These are phyloP conservation scores for Citrullus colocynthis DNA, from an alignment of 306 rosid species.

Conservation along the genomic window DNA sequence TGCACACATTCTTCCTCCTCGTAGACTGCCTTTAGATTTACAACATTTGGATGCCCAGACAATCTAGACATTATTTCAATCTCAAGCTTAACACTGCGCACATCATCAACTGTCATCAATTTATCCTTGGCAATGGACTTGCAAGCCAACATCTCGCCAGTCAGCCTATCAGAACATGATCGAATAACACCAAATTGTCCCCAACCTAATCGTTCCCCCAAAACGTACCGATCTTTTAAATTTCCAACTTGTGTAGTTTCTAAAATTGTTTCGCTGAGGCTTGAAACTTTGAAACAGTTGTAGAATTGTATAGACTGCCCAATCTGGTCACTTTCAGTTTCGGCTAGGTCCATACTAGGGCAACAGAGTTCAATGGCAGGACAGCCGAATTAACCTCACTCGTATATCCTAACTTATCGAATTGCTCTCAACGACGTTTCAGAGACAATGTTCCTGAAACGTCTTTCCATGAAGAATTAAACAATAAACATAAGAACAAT, in stretches of 20 bases:
- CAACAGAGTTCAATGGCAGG: neutral
- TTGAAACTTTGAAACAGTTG: slow-evolving; percentile 26
- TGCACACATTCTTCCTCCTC: slow-evolving; percentile 61
- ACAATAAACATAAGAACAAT: neutral
- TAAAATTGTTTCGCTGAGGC: slow-evolving; percentile 33
- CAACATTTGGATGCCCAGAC: slow-evolving; percentile 66
- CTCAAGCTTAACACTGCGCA: slow-evolving; percentile 55
- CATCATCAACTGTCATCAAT: slow-evolving; percentile 51
- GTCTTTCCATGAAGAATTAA: neutral
- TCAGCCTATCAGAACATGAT: slow-evolving; percentile 40
- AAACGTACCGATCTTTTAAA: slow-evolving; percentile 44
- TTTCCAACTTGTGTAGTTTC: slow-evolving; percentile 31
- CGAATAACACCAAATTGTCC: slow-evolving; percentile 66
- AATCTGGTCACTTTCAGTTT: slow-evolving; percentile 18
- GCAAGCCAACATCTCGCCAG: slow-evolving; percentile 64
- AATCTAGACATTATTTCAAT: slow-evolving; percentile 59
- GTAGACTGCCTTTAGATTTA: slow-evolving; percentile 68
- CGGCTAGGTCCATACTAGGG: slow-evolving; percentile 18
- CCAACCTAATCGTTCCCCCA: slow-evolving; percentile 62
- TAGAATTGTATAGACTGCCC: slow-evolving; percentile 45
- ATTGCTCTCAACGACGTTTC: slow-evolving; percentile 2
- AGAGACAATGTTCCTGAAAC: neutral
- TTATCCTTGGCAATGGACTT: slow-evolving; percentile 62
- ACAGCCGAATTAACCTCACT: neutral
- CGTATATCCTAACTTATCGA: neutral